These are phyloP conservation scores for Sporothrix brunneoviolacea DNA, from an alignment of 2,329 filamentous ascomycete species.

Conservation along the genomic window DNA sequence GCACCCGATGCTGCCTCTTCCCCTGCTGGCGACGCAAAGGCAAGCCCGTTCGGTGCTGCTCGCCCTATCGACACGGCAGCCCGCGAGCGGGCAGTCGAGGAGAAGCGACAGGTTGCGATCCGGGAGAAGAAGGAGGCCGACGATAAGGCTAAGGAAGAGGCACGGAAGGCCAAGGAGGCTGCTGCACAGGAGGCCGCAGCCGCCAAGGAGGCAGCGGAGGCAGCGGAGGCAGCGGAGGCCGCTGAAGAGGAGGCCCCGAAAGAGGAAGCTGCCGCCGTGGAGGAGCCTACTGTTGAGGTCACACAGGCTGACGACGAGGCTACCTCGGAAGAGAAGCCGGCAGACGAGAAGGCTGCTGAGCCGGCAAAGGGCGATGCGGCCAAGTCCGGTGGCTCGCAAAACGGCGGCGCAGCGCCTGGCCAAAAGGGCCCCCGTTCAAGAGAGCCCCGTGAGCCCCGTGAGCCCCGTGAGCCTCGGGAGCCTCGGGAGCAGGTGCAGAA, in stretches of 20 bases:
- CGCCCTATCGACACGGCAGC: conserved; percentile 89
- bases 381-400: conserved; percentile 16
- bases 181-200: conserved; percentile 40
- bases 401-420: conserved; percentile 20
- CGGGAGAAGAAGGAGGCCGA: conserved; percentile 82
- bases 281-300: neutral
- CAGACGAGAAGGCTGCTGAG: conserved; percentile 19
- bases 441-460: conserved; percentile 28
- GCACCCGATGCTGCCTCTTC: conserved; percentile 45
- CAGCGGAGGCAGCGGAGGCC: conserved; percentile 24
- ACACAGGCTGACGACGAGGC: conserved; percentile 1
- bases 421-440: conserved; percentile 22
- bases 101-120: conserved; percentile 68
- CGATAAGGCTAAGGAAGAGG: conserved; percentile 76
- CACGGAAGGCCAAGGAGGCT: conserved; percentile 57
- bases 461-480: conserved; percentile 24
- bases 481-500: conserved; percentile 37
- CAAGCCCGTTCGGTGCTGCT: conserved; percentile 89
- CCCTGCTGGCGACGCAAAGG: conserved; percentile 62
- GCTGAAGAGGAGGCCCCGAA: conserved; percentile 22
- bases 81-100: conserved; percentile 82
- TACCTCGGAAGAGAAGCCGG: conserved; percentile 16
- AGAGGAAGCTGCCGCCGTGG: neutral
- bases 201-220: conserved; percentile 21
- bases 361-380: conserved; percentile 16